Base-by-base conservation (phyloP, 441 rosid species). In the Monsonia emarginata region DNA sequence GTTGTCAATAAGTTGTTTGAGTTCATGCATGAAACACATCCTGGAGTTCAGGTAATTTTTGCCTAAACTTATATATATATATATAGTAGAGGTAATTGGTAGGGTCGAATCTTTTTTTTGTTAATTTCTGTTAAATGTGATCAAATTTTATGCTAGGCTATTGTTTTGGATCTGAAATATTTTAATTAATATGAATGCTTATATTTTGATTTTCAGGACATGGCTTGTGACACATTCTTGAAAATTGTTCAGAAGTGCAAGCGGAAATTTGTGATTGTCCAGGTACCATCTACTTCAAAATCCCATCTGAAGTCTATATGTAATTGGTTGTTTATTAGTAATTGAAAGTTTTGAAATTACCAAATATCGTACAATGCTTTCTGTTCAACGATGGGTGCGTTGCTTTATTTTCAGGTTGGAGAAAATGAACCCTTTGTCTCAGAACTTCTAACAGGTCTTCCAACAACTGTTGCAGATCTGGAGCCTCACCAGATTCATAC, bases 11-110 rank as follows among this genome's bases (percentile, higher is more conserved):
- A 95, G 79, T 75, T 95, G 88, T 95, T 92, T 68, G 99, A 95
- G 82, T 95, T 95, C 78, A 95, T 95, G 99, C 99, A 95, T 64
- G 99, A 95, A 83, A 87, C 96, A 42, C 99, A 95, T 83, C 99
- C 98, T 44, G 98, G 99, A 71, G 99, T 95, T 75, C 99, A 95
- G 99, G 98, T 95, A 65, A 54, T 62, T 26, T 24, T 44, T 59
- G 30, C 73, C 32, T 72, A 67, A 22, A 7, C 7, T 4, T 28
- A 2, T 58, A 10, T 16, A 1, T 28, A 58, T n/a, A n/a, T n/a
- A n/a, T n/a, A n/a, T n/a, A n/a, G n/a, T n/a, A n/a, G n/a, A n/a
- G n/a, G n/a, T n/a, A n/a, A n/a, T n/a, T n/a, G n/a, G n/a, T n/a
- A n/a, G n/a, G n/a, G n/a, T n/a, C n/a, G n/a, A n/a, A n/a, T n/a